Base-by-base conservation (phyloP, 2,329 filamentous ascomycete species). In the Epichloe glyceriae region DNA sequence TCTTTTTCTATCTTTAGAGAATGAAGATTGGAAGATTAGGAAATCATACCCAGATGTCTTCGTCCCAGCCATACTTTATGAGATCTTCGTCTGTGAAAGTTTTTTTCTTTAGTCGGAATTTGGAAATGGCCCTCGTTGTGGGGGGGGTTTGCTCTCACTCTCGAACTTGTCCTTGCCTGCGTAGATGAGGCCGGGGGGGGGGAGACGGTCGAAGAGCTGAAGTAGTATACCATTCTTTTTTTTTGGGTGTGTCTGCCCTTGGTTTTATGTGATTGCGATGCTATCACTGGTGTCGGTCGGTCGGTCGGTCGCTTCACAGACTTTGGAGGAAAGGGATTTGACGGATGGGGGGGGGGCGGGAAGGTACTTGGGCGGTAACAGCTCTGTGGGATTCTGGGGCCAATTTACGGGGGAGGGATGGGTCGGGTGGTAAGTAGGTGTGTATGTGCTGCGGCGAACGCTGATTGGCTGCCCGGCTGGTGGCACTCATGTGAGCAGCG, bases 121-220 rank as follows among this genome's bases (percentile, higher is more conserved):
- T 26, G 26, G 26, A 26, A 26, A 22, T 22, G 22, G 22, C 5
- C 5, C 1, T 6, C 6, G 22, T 6, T 8, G 2, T 6, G 22
- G 22, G 22, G 22, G 22, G 5, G 22, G 5, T 0, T 1, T 2
- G 60, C 83, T 63, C 75, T 63, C 75, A 96, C 93, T 98, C 74
- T 98, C 93, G 60, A 93, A 90, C 72, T 98, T 98, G 75, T 98
- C 93, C 70, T 97, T 98, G 68, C 93, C 93, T 53, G 96, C 88
- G 66, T 98, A 98, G 63, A 98, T 82, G 65, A 85, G 90, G 41
- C 88, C 91, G 34, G 88, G 66, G 91, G 66, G 91, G 12, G 39
- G 22, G 22, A 12, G 39, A 95, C 88, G 41, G 82, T 81, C 54
- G 80, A 91, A 26, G 91, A 97, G 1, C 83, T 93, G 67, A 93